Conservation (phyloP, 257 asterid genomes). For the Ophiorrhiza pumila region DNA sequence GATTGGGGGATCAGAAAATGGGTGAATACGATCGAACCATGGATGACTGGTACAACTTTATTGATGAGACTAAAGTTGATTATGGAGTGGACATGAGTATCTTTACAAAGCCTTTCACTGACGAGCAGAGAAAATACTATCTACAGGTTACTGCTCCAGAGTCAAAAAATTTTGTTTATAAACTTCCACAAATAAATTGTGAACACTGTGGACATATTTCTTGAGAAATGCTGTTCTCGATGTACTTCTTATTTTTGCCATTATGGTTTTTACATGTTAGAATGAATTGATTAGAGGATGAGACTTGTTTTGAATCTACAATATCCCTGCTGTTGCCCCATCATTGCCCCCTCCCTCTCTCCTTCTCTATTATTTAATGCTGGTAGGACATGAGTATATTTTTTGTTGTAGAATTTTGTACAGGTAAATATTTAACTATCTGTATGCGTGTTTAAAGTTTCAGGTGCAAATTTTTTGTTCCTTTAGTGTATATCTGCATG, state of each 20-base stretch:
- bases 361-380: neutral
- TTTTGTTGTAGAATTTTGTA: neutral
- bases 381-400: neutral
- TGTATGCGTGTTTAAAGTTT: neutral
- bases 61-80: slow-evolving; percentile 50
- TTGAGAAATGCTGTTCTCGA: neutral
- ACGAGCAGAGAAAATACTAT: slow-evolving; percentile 78
- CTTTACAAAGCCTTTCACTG: slow-evolving; percentile 62
- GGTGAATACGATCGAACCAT: slow-evolving; percentile 60
- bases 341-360: too few relatives aligned
- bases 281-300: neutral
- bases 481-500: neutral
- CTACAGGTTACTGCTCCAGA: slow-evolving; percentile 55
- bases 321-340: too few relatives aligned
- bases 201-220: neutral
- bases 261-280: neutral
- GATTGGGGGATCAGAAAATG: slow-evolving; percentile 62
- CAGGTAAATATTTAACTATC: neutral
- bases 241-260: neutral
- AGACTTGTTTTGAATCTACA: too few relatives aligned
- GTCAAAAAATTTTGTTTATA: neutral
- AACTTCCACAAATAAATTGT: neutral
- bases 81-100: slow-evolving; percentile 93
- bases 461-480: neutral
- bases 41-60: slow-evolving; percentile 71